A percentile compares a stretch with the other conserved stretches of the same genome.
Conservation (phyloP, 2,329 filamentous ascomycete species). For the Mycocentrospora acerina region DNA sequence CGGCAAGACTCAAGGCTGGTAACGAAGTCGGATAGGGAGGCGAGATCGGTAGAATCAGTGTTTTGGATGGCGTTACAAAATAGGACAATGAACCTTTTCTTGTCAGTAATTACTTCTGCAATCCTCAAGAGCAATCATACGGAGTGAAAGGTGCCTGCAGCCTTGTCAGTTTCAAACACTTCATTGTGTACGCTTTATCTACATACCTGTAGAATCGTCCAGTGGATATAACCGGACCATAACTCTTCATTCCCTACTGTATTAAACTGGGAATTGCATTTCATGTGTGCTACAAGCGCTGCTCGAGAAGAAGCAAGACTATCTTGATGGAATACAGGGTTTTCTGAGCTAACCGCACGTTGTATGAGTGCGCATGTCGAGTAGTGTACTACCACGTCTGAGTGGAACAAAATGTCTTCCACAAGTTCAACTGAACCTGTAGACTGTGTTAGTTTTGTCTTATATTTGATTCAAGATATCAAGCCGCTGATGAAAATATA, state of each 20-base stretch:
- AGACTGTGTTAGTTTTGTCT: no score
- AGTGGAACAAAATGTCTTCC: conserved; percentile 36
- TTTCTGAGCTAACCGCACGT: conserved; percentile 33
- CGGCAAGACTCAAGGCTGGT: conserved; percentile 55
- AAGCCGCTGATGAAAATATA: no score
- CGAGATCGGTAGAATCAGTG: conserved; percentile 54
- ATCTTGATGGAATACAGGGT: conserved; percentile 31
- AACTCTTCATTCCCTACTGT: conserved; percentile 33
- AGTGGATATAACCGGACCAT: conserved; percentile 40
- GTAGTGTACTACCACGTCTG: conserved; percentile 37
- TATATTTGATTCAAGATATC: no score
- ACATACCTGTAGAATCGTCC: conserved; percentile 25
- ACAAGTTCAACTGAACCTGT: conserved; percentile 19
- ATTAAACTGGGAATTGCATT: conserved; percentile 34
- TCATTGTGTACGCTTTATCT: no score
- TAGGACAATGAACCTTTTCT: conserved; percentile 46
- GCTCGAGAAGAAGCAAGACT: conserved; percentile 36
- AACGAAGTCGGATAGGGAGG: conserved; percentile 58
- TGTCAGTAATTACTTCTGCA: background rate
- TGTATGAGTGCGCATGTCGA: conserved; percentile 36
- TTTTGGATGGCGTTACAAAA: conserved; percentile 56
- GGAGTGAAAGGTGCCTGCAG: conserved; percentile 52
- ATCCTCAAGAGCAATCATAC: conserved; percentile 8
- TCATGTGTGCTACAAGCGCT: conserved; percentile 33
- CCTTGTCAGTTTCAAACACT: conserved; percentile 31